Conservation (phyloP, 495 filamentous ascomycete species). For the Hypoxylon subgilvum region DNA sequence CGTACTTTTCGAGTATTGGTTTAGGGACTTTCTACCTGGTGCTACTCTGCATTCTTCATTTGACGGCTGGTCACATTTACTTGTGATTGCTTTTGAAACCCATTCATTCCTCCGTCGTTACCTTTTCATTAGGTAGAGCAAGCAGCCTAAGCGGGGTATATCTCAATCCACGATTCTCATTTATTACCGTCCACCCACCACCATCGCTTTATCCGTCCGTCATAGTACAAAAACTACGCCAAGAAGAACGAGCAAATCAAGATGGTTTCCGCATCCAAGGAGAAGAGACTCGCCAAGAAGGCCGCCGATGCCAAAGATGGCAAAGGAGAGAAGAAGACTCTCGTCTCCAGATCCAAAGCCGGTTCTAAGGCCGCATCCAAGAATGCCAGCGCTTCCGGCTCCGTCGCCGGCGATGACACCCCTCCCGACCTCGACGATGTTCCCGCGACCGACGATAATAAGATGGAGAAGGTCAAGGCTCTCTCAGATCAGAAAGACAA, state of each 20-base stretch:
- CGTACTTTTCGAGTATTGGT: neutral
- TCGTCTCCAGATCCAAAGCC: conserved; percentile 69
- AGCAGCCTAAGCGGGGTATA: conserved; percentile 33
- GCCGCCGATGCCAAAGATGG: conserved; percentile 72
- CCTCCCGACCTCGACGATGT: conserved; percentile 64
- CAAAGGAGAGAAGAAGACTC: conserved; percentile 73
- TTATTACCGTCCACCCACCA: no score
- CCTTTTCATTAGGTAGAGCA: neutral
- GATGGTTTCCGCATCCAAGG: conserved; percentile 96
- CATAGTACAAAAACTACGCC: conserved; percentile 20
- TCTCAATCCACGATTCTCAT: conserved; percentile 14
- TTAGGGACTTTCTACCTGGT: no score
- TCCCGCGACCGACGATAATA: conserved; percentile 70
- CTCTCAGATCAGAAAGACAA: conserved; percentile 86
- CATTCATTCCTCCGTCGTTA: conserved; percentile 13
- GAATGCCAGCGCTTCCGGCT: conserved; percentile 67
- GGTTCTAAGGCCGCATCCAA: conserved; percentile 69
- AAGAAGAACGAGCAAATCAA: conserved; percentile 36
- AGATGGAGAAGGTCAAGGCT: conserved; percentile 78
- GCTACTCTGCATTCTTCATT: neutral
- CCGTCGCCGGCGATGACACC: conserved; percentile 72
- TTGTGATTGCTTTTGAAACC: conserved; percentile 23
- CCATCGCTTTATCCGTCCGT: conserved; percentile 8
- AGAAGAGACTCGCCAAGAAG: conserved; percentile 95
- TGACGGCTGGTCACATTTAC: conserved; percentile 23